These are phyloP conservation scores for Vinca minor DNA, from an alignment of 257 asterid species.

Conservation along the genomic window DNA sequence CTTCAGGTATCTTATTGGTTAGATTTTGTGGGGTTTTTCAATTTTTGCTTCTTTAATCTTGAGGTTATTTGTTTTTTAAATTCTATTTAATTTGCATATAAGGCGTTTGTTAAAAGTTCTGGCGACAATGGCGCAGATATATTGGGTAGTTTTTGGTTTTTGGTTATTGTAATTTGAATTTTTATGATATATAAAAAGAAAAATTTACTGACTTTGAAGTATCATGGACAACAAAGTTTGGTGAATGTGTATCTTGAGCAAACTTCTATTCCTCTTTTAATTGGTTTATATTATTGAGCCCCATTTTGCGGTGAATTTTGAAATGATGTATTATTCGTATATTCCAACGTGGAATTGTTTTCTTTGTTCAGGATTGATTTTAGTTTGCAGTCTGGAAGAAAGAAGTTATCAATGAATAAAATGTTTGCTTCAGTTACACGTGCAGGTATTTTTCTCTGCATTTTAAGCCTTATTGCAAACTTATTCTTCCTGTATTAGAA, in stretches of 20 bases:
- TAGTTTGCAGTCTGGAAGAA: constrained; percentile 32
- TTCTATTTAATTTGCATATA: no score
- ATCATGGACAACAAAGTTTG: background rate
- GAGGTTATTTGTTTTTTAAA: no score
- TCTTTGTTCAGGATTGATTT: constrained; percentile 37
- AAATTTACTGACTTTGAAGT: background rate
- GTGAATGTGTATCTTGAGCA: background rate
- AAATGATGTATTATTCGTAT: background rate
- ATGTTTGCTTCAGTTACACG: constrained; percentile 50
- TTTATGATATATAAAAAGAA: background rate
- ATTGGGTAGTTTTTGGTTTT: background rate
- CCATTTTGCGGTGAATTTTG: background rate
- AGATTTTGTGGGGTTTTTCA: background rate
- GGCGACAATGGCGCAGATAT: background rate
- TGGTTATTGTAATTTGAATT: background rate
- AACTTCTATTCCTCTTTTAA: no score
- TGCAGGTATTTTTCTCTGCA: constrained; percentile 39
- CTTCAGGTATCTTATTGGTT: constrained; percentile 5
- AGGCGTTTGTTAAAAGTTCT: background rate
- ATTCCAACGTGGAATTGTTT: background rate
- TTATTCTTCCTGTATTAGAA: background rate
- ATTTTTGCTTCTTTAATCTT: background rate
- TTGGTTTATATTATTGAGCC: no score
- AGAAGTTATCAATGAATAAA: constrained; percentile 27
- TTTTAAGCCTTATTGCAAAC: constrained; percentile 3